A percentile compares a stretch with the other conserved stretches of the same genome.
phyloP scores from a whole-genome alignment of 306 rosid species.

The Cucurbita argyrosperma region DNA sequence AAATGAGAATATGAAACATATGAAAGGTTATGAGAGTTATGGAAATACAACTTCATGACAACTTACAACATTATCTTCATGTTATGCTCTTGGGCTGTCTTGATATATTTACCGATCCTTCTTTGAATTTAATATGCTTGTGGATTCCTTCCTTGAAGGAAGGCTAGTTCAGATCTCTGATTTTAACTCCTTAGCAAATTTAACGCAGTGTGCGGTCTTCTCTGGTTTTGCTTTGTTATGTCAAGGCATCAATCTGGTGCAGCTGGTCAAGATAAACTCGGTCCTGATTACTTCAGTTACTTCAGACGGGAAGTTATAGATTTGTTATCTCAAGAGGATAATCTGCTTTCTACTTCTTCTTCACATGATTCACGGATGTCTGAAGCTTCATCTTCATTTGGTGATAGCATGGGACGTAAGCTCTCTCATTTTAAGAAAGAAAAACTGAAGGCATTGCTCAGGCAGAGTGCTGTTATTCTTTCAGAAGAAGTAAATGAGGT shows the following conservation, averaged over 20 bases:
- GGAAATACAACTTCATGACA: too few relatives aligned
- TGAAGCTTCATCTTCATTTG: constrained; percentile 21
- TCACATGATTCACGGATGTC: constrained; percentile 12
- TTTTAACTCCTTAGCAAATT: constrained; percentile 4
- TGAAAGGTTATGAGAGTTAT: too few relatives aligned
- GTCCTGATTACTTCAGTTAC: constrained; percentile 74
- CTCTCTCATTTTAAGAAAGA: constrained; percentile 45
- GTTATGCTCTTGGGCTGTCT: neutral
- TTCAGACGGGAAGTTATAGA: constrained; percentile 23
- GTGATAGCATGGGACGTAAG: constrained; percentile 26
- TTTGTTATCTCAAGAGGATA: constrained; percentile 43
- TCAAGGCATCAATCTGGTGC: constrained; percentile 27
- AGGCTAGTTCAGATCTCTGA: neutral
- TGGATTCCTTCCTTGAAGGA: neutral
- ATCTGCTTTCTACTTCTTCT: constrained; percentile 15
- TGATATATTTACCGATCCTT: neutral
- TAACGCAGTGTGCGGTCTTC: constrained; percentile 15
- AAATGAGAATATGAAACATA: too few relatives aligned
- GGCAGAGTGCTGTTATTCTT: constrained; percentile 50
- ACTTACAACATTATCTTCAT: neutral
- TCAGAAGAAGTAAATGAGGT: constrained; percentile 83
- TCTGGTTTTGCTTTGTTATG: constrained; percentile 35
- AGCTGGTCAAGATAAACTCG: constrained; percentile 22
- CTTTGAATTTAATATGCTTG: neutral
- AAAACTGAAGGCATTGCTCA: constrained; percentile 50